phyloP scores from a whole-genome alignment of 257 asterid species.

The Haberlea rhodopensis region DNA sequence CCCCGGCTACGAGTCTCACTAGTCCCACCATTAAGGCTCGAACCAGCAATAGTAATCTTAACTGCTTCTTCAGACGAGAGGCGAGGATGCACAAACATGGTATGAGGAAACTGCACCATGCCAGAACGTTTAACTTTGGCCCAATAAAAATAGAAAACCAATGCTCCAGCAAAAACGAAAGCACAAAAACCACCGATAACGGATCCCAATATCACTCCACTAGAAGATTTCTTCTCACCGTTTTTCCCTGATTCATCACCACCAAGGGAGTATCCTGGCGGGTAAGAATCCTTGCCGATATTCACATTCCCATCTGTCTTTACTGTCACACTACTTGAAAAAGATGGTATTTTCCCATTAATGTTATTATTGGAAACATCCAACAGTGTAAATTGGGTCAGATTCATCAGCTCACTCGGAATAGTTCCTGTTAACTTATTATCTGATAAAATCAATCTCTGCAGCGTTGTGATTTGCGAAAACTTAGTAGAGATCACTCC shows the following conservation, averaged over 20 bases:
- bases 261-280: conserved; percentile 21
- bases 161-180: conserved; percentile 41
- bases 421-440: conserved; percentile 61
- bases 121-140: conserved; percentile 47
- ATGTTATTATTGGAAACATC: conserved; percentile 69
- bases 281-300: conserved; percentile 55
- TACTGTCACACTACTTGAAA: conserved; percentile 38
- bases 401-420: conserved; percentile 52
- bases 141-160: conserved; percentile 41
- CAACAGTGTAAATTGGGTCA: conserved; percentile 43
- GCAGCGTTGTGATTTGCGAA: conserved; percentile 46
- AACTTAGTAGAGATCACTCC: conserved; percentile 71
- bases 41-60: conserved; percentile 63
- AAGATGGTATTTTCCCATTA: conserved; percentile 53
- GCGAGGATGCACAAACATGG: conserved; percentile 72
- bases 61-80: conserved; percentile 72
- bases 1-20: conserved; percentile 54
- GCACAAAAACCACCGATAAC: conserved; percentile 62
- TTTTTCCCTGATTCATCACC: conserved; percentile 22
- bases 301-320: conserved; percentile 46
- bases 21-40: conserved; percentile 49
- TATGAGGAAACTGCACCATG: conserved; percentile 46
- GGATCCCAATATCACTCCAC: conserved; percentile 58
- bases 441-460: conserved; percentile 48
- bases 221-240: conserved; percentile 44